phyloP scores from a whole-genome alignment of 2,329 filamentous ascomycete species.

The Rhytidhysteron rufulum region DNA sequence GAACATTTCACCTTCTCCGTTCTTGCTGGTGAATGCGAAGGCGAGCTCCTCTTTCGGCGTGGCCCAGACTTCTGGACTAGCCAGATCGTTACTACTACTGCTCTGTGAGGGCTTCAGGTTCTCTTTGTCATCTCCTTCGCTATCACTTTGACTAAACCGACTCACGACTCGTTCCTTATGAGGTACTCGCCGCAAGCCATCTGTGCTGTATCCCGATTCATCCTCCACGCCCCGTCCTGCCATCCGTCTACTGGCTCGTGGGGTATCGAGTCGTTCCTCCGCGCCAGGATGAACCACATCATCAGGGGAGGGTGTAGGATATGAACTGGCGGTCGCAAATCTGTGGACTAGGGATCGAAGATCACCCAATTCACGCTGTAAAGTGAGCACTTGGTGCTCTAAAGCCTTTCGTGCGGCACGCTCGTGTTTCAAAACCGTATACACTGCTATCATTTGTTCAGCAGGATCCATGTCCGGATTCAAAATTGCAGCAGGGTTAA shows the following conservation, averaged over 20 bases:
- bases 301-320: conserved; percentile 32
- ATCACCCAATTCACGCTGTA: conserved; percentile 28
- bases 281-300: conserved; percentile 15
- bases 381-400: conserved; percentile 25
- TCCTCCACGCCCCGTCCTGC: conserved; percentile 4
- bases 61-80: conserved; percentile 30
- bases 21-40: conserved; percentile 2
- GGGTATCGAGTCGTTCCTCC: conserved; percentile 24
- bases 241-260: conserved; percentile 13
- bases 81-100: conserved; percentile 18
- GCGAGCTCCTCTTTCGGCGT: conserved; percentile 37
- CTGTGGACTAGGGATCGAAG: conserved; percentile 28
- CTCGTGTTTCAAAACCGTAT: conserved; percentile 25
- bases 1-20: not conserved
- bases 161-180: conserved; percentile 5
- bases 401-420: conserved; percentile 30
- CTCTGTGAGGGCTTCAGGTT: conserved; percentile 1
- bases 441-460: conserved; percentile 19
- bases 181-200: not conserved
- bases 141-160: conserved; percentile 7
- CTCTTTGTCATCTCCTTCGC: conserved; percentile 9
- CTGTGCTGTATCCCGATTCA: conserved; percentile 1
- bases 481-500: not conserved
- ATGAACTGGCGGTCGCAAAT: conserved; percentile 17
- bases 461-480: conserved; percentile 2